Evolutionary conservation across 192 early-diverging fungal genomes (phyloP), one percentile per base, ranked within the genome.

Genomic region (Rhizophagus clarus): DNA sequence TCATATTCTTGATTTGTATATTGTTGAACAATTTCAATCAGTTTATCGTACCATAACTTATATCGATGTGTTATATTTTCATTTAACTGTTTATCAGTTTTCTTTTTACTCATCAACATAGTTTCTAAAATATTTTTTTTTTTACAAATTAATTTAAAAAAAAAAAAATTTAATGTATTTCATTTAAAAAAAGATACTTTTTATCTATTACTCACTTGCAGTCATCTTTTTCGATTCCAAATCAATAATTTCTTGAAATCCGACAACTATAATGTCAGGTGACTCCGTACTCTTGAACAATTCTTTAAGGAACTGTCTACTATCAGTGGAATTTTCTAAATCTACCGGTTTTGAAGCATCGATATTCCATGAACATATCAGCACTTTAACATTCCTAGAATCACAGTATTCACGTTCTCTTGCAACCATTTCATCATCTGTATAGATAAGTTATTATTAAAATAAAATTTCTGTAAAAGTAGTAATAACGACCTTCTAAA

Each of bases 281-380:
- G 86, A 82, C 4, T 89, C 81, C 61, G 85, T 88, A 8, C 83
- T 81, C 1, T 83, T 81, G 3, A 86, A 81, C 88, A 86, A 92
- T 37, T 80, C 82, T 75, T 37, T 83, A 67, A 89, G 81, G 73
- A 79, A 87, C 24, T 88, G 69, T 72, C 87, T 85, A 24, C 85
- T 79, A 40, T 91, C 90, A 42, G 86, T 84, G 40, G 85, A 82
- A 47, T 74, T 82, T 17, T 95, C 92, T 81, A 97, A 84, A 20
- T 90, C 90, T 28, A 91, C 88, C 3, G 97, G 96, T 85, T 98
- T 99, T 49, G 86, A 88, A 0, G 97, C 92, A 84, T 96, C 96
- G 77, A 96, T 94, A 85, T 99, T 99, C 94, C 94, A 99, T 67
- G 94, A 96, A 78, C 93, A 94, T 32, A 99, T 90, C 72, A 96